Percentiles rank a stretch among this genome's conserved stretches.
Evolutionary conservation across 176 grass and related monocot species (phyloP).

Genomic region (Cymbopogon citratus): DNA sequence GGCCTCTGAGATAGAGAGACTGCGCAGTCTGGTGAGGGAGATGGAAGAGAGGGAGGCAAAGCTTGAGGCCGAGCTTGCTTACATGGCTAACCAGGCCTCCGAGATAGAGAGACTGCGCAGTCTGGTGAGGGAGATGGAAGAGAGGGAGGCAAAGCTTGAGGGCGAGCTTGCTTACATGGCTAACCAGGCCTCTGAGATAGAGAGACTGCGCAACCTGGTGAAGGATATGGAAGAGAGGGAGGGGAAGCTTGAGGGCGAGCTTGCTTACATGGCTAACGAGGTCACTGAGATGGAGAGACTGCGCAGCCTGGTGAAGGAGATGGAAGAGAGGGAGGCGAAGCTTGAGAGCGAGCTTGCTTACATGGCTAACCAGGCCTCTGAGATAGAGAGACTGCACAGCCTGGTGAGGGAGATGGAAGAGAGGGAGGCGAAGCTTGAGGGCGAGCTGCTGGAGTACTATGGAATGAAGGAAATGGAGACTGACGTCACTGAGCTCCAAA

Average conservation of each 20-base stretch:
- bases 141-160: no score
- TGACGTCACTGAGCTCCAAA: conserved; percentile 67
- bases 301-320: conserved; percentile 45
- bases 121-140: no score
- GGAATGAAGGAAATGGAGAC: conserved; percentile 92
- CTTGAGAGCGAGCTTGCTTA: conserved; percentile 9
- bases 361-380: conserved; percentile 35
- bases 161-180: neutral
- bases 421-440: conserved; percentile 81
- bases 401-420: conserved; percentile 66
- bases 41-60: no score
- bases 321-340: conserved; percentile 57
- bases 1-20: no score
- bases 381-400: conserved; percentile 63
- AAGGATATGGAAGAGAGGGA: conserved; percentile 71
- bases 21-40: no score
- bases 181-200: conserved; percentile 44
- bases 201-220: conserved; percentile 49
- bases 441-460: conserved; percentile 78
- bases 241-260: conserved; percentile 37
- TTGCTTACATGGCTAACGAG: conserved; percentile 47
- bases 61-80: no score
- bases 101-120: no score
- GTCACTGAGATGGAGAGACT: conserved; percentile 57
- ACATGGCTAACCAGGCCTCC: no score